A percentile compares a stretch with the other conserved stretches of the same genome.
These are phyloP conservation scores for Phylloporus scabripes DNA, from an alignment of 768 basidiomycete genomes.

Conservation along the genomic window DNA sequence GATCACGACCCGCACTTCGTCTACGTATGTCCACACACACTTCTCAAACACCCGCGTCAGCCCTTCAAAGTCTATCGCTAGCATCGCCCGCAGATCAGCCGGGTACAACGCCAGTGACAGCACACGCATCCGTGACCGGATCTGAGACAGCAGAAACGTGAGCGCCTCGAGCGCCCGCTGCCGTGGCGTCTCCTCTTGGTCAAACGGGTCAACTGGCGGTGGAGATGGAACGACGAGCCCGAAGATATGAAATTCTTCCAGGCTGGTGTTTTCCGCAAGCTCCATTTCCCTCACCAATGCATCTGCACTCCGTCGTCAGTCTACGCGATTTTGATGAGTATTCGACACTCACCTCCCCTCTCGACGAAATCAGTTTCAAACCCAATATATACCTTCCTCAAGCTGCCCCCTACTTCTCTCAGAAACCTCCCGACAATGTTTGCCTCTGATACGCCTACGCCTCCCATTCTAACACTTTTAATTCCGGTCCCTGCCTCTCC, in stretches of 20 bases:
- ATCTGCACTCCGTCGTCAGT: slow-evolving; percentile 17
- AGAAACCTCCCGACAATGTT: slow-evolving; percentile 24
- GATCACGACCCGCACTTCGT: slow-evolving; percentile 26
- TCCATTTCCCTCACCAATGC: slow-evolving; percentile 24
- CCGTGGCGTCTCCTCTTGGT: slow-evolving; percentile 5
- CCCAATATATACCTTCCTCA: slow-evolving; percentile 26
- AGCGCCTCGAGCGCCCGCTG: slow-evolving; percentile 18
- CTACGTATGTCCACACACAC: slow-evolving; percentile 18
- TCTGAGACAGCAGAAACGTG: slow-evolving; percentile 24
- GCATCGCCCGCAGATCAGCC: slow-evolving; percentile 27
- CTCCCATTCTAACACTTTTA: slow-evolving; percentile 24
- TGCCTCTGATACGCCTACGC: slow-evolving; percentile 24
- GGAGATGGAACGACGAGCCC: slow-evolving; percentile 30
- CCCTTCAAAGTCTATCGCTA: slow-evolving; percentile 28
- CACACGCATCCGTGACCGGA: slow-evolving; percentile 26
- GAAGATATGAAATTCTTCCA: slow-evolving; percentile 30
- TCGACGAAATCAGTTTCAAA: slow-evolving; percentile 29
- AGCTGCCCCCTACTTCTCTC: slow-evolving; percentile 14
- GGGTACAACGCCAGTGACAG: slow-evolving; percentile 29
- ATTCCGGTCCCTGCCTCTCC: slow-evolving; percentile 11
- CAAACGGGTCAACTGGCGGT: slow-evolving; percentile 22
- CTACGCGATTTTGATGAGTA: too few relatives aligned
- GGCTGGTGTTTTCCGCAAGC: slow-evolving; percentile 20
- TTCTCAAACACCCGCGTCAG: slow-evolving; percentile 20
- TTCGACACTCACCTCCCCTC: slow-evolving; percentile 23